Evolutionary conservation across 1,139 yeast genomes (phyloP).

Genomic region (Suhomyces bribrorum): DNA sequence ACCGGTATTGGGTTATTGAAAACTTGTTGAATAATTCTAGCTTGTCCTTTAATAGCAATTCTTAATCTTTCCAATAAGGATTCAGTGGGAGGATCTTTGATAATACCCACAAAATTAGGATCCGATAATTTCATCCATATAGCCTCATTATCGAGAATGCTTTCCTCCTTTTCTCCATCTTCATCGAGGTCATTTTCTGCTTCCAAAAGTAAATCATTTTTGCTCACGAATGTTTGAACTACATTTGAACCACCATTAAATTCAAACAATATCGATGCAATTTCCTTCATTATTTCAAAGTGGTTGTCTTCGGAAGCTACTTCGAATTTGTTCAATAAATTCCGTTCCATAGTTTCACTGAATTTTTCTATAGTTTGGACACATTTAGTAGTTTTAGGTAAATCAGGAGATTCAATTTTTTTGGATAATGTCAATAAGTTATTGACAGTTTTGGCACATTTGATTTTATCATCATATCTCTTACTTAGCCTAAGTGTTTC

Average conservation of each 20-base stretch:
- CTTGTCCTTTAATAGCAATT: constrained; percentile 62
- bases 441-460: constrained; percentile 69
- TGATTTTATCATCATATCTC: constrained; percentile 52
- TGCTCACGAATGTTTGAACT: constrained; percentile 79
- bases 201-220: constrained; percentile 65
- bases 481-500: constrained; percentile 48
- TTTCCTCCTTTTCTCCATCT: constrained; percentile 35
- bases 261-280: constrained; percentile 74
- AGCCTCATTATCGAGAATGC: constrained; percentile 40
- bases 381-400: constrained; percentile 51
- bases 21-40: constrained; percentile 70
- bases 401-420: constrained; percentile 56
- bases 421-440: constrained; percentile 64
- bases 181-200: constrained; percentile 36
- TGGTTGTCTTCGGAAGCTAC: constrained; percentile 59
- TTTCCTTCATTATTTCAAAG: constrained; percentile 71
- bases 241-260: constrained; percentile 87
- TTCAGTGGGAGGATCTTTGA: constrained; percentile 38
- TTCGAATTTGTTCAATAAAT: constrained; percentile 58
- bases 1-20: constrained; percentile 70
- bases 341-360: constrained; percentile 75
- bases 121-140: constrained; percentile 40
- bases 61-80: constrained; percentile 37
- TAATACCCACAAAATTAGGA: constrained; percentile 33
- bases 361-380: constrained; percentile 63